Base-by-base conservation (phyloP, 1,284 basidiomycete species). In the Irpex sp. region DNA sequence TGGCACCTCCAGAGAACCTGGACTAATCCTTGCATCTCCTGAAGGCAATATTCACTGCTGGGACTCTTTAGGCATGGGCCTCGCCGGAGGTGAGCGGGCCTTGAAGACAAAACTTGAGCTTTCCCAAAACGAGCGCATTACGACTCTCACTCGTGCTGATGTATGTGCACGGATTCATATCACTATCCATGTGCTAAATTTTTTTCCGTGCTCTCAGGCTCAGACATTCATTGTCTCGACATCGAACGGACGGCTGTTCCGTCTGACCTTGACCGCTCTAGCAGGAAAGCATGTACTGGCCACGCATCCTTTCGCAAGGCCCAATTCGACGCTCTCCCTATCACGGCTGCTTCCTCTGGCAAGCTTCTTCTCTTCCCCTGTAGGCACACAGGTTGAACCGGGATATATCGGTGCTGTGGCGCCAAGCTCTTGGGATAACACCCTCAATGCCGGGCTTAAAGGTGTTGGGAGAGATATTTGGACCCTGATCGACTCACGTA, bases 1-100 rank as follows among this genome's bases (percentile, higher is more conserved):
- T 70, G 85, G 84, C 5, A 67, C 80, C n/a, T 79, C 83, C 26
- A 82, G 90, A 35, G 92, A 93, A 74, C 92, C 92, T 19, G 92
- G 91, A 26, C 82, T 93, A 39, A 83, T 93, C 55, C 80, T 93
- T 46, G 73, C 88, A 61, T 89, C 90, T 7, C 76, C 79, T 9
- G 77, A 78, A 3, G 92, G 92, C 1, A 78, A 84, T 66, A 77
- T 89, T 63, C 84, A 88, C 60, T 90, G 91, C 71, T 94, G 91
- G 91, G 87, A 91, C 62, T 90, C 88, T 67, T 88, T 93, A 58
- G 87, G 87, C 2, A 90, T 88, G 65, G 91, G 91, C 33, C 82
- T 93, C 15, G 89, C 92, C 3, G 92, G 92, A n/a, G 91, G 90
- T 2, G 84, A 90, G 58, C 84, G 85, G 64, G 92, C 83, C 68